Evolutionary conservation across 148 eudicot genomes (phyloP), one percentile per base, ranked within the genome.

Genomic region (Cornus suecica): DNA sequence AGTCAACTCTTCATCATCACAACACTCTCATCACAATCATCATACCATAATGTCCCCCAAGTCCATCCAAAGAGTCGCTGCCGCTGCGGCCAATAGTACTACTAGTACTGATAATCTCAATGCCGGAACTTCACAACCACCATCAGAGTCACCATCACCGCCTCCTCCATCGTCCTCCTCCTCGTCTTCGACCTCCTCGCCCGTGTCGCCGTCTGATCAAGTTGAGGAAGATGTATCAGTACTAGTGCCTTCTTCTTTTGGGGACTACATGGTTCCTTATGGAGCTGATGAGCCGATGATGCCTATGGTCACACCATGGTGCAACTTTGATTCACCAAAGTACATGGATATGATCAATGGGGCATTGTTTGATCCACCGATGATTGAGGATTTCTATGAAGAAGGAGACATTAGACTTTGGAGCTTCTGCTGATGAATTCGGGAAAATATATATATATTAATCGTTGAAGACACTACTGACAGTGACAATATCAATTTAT

Each of bases 371-470:
- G 86, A 90, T 82, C 87, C 92, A 2, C 52, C 80, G 3, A 72
- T 81, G 20, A 71, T 77, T 70, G 90, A 90, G 73, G 82, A 84
- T 68, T 76, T 75, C 71, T 87, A 82, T 72, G 91, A 91, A 79
- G 97, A 88, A 10, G 83, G 82, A 31, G 97, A 93, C 72, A 87
- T 93, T 61, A 81, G 84, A 22, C 79, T 93, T 13, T 93, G 98
- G 98, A 87, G 82, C 84, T 93, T 90, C 74, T 78, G 87, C 75
- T 91, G 81, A 88, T 70, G 10, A 37, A 7, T 34, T 15, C 52
- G n/a, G n/a, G n/a, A n/a, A n/a, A n/a, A n/a, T n/a, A n/a, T n/a
- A n/a, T n/a, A n/a, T n/a, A n/a, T n/a, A n/a, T 71, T 45, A 76
- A 75, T 80, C 73, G 48, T 64, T 80, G 78, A 87, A 88, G 81